Conservation (phyloP, 78 protist species). For the Dictyostelium firmibasis region DNA sequence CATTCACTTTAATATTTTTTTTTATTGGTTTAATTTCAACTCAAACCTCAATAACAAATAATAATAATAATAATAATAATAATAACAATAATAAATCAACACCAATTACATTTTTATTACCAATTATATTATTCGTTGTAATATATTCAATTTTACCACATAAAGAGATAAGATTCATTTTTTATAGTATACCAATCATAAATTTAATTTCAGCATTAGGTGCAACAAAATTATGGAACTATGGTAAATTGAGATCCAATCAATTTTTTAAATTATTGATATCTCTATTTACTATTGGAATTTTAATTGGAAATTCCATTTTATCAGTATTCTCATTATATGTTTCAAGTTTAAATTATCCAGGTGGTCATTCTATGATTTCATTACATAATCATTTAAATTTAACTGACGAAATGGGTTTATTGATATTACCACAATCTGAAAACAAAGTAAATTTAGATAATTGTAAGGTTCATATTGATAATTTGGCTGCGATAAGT, state of each 20-base stretch:
- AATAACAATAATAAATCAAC: neutral
- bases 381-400: neutral
- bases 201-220: constrained; percentile 74
- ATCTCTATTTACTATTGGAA: neutral
- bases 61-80: neutral
- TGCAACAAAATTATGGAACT: neutral
- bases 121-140: constrained; percentile 49
- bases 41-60: neutral
- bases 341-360: constrained; percentile 72
- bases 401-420: neutral
- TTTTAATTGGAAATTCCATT: neutral
- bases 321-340: neutral
- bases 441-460: neutral
- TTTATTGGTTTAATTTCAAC: neutral
- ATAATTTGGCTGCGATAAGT: constrained; percentile 70
- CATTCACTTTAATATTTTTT: neutral
- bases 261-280: neutral
- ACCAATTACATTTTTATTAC: neutral
- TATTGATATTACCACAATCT: neutral
- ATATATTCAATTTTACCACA: constrained; percentile 92
- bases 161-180: constrained; percentile 94
- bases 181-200: constrained; percentile 89
- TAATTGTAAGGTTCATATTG: constrained; percentile 61
- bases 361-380: constrained; percentile 76
- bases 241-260: neutral